Base-by-base conservation (phyloP, 495 filamentous ascomycete species). In the Lasiosphaeria hispida region DNA sequence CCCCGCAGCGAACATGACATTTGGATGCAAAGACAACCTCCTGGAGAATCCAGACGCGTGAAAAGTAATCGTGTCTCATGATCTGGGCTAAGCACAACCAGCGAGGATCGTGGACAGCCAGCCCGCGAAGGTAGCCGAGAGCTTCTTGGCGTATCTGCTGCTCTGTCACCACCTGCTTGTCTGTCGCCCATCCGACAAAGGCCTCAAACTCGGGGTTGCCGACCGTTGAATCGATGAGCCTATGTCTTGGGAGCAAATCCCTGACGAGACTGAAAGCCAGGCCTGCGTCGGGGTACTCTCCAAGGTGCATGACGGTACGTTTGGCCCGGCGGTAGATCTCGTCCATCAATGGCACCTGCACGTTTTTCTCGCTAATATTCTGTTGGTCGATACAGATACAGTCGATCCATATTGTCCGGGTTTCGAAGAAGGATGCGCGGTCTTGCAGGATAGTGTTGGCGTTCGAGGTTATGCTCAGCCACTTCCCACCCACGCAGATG, bases 381-480 rank as follows among this genome's bases (percentile, higher is more conserved):
- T 41, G 35, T 44, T 73, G 67, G 59, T 73, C 55, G 48, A 72
- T 72, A 44, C 65, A 72, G 11, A 72, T 58, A 10, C 57, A 53
- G 45, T 72, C 69, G n/a, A 69, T 63, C 69, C 69, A 72, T 10
- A 72, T n/a, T 10, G 15, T 33, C n/a, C 61, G 39, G 11, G 13
- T 35, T 7, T 15, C 6, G 7, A 23, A 14, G 0, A 19, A 33
- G 4, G 39, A 35, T 5, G 49, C 41, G 8, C 54, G 15, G 2
- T 35, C 11, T 18, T 37, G 44, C 42, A 60, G 36, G 14, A 40
- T 51, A 1, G 47, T 36, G 11, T 60, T 41, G 48, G 50, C 53
- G 35, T 60, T 63, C 10, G 41, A 18, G 1, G 58, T 63, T 6
- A 63, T 47, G 30, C 13, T 14, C 6, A 60, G 34, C 10, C 17